Conservation (phyloP, 164 flowering plant genomes). For the Magnolia changhungtana region DNA sequence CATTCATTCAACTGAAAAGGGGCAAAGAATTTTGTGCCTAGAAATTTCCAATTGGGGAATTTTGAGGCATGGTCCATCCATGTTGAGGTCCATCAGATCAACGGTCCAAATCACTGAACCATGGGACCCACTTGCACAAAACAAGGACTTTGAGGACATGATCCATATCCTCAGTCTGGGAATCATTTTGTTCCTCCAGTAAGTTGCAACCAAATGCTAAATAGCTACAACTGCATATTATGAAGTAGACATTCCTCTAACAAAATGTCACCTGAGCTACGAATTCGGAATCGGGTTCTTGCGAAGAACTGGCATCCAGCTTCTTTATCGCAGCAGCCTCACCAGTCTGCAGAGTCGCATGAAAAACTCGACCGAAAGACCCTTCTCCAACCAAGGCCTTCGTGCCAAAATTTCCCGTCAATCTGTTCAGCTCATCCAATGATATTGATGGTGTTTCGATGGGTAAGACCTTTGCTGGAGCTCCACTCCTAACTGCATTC, state of each 20-base stretch:
- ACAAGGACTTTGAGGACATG: not conserved
- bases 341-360: slow-evolving; percentile 51
- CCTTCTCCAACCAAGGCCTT: slow-evolving; percentile 89
- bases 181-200: too few species aligned
- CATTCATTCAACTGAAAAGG: not conserved
- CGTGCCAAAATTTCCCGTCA: slow-evolving; percentile 60
- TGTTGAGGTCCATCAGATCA: not conserved
- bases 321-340: slow-evolving; percentile 61
- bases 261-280: slow-evolving; percentile 54
- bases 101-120: not conserved
- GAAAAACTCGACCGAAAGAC: slow-evolving; percentile 76
- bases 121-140: not conserved
- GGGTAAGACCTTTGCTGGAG: slow-evolving; percentile 61
- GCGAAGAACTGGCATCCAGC: slow-evolving; percentile 55
- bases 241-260: not conserved
- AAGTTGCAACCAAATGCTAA: too few species aligned
- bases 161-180: not conserved
- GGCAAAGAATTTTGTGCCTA: not conserved
- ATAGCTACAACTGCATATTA: not conserved
- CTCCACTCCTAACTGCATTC: slow-evolving; percentile 38
- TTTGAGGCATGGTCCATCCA: not conserved
- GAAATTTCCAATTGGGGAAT: not conserved
- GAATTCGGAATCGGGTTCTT: slow-evolving; percentile 68
- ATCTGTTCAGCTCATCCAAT: slow-evolving; percentile 55
- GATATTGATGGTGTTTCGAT: slow-evolving; percentile 64